Base-by-base conservation (phyloP, 2,329 filamentous ascomycete genomes). In the Amphichorda felina region DNA sequence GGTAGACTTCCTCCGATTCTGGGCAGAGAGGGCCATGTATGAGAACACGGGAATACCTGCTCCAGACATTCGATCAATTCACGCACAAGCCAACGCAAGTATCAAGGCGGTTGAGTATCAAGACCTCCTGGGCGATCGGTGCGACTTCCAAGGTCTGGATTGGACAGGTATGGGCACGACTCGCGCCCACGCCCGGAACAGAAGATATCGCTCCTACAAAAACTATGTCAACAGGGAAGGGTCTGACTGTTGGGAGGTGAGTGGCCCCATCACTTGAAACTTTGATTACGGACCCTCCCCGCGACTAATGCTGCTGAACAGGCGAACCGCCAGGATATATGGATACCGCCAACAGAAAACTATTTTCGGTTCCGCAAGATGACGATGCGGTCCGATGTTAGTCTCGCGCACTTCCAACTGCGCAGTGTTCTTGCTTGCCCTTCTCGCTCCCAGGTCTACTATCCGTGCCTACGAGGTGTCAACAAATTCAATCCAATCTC, bases 381-480 rank as follows among this genome's bases (percentile, higher is more conserved):
- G 64, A 61, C 70, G 40, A 59, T 79, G 29, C 61, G 65, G 31
- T 60, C 59, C 15, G 60, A 74, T 34, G 59, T 75, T 17, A 60
- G 66, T 40, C 53, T 80, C 14, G 60, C 72, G n/a, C 77, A 82
- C 53, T 81, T 80, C 41, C 77, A 82, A 48, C 59, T 81, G 10
- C 71, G 77, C 30, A 78, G 77, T 45, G 60, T 79, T 13, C 55
- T 82, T 15, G 72, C 71, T 3, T 69, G 68, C 45, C 62, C 70
- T 5, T 72, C 70, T 8, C 61, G 67, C 22, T 68, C 66, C 6
- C 66, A 69, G 29, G 61, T 65, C 8, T 80, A 72, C 47, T 80
- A 79, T 45, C 67, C 74, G 3, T 63, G 64, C 25, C 49, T 52
- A 28, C 59, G 58, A 33, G 61, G 63, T 11, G 59, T 81, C 14